A percentile compares a stretch with the other conserved stretches of the same genome.
Conservation (phyloP, 352 stramenopile genomes). For the Phytophthora macrochlamydospora region DNA sequence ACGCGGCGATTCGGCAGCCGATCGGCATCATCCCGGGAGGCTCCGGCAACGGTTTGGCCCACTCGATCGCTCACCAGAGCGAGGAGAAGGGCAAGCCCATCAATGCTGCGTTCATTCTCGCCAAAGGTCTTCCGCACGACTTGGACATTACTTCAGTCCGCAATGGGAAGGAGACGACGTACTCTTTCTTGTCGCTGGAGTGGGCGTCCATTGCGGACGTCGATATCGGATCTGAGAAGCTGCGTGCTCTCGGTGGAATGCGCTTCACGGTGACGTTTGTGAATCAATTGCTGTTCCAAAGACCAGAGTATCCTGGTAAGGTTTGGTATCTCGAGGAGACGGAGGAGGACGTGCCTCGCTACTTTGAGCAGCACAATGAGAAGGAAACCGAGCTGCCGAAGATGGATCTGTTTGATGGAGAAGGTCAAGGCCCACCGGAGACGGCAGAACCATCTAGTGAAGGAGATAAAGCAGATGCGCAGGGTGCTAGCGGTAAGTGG, state of each 20-base stretch:
- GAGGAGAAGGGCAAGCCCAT: conserved; percentile 46
- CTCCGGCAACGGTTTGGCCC: conserved; percentile 72
- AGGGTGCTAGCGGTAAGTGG: conserved; percentile 30
- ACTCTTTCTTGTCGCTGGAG: conserved; percentile 83
- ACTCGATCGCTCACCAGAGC: conserved; percentile 64
- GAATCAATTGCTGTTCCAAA: conserved; percentile 59
- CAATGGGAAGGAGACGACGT: conserved; percentile 62
- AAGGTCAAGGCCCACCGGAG: conserved; percentile 28
- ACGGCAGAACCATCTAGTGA: conserved; percentile 3
- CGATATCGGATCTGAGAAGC: conserved; percentile 77
- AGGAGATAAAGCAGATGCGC: conserved; percentile 4
- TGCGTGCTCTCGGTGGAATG: conserved; percentile 61
- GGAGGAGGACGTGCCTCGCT: conserved; percentile 23
- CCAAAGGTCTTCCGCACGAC: conserved; percentile 64
- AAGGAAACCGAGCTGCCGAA: conserved; percentile 34
- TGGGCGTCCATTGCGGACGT: conserved; percentile 87
- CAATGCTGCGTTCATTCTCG: conserved; percentile 68
- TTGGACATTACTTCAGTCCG: conserved; percentile 72
- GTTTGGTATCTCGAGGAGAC: conserved; percentile 71
- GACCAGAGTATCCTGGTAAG: conserved; percentile 58
- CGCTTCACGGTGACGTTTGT: conserved; percentile 73
- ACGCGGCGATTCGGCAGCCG: conserved; percentile 65
- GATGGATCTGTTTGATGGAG: conserved; percentile 52
- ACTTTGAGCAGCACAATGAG: conserved; percentile 47
- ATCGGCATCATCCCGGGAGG: conserved; percentile 64